Evolutionary conservation across 73 alveolate genomes (phyloP), one percentile per base, ranked within the genome.

Genomic region (Paramecium sonneborni): DNA sequence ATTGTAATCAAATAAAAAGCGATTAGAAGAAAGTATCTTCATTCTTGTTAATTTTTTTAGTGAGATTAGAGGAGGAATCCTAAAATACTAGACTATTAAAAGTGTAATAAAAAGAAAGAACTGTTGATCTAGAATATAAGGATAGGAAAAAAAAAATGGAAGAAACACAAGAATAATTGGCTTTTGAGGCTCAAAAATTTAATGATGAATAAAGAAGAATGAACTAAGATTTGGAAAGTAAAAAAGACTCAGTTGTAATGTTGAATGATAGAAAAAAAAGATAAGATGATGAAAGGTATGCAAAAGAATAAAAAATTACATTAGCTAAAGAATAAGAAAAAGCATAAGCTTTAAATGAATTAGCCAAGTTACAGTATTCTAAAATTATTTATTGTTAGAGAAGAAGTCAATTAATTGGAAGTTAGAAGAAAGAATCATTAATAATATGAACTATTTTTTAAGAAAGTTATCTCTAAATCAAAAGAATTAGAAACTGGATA

Each of bases 181-280:
- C 55, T 12, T 72, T 72, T 72, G 57, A 72, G 67, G 86, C 86
- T 12, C 14, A 72, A 38, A 72, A 72, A 72, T 72, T 72, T 41
- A 72, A 72, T 72, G 86, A 72, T 72, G 86, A 72, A 24, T 72
- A 72, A 72, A 72, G 67, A 41, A 72, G 86, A 72, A 72, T 72
- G 86, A 72, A 72, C 11, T 20, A 72, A 37, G 86, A 72, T 35
- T 37, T 72, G 23, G 86, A 72, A 35, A 72, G 86, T 15, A 35
- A 72, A 10, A 72, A 72, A 72, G 86, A 72, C 14, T 72, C 86
- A 5, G 55, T 72, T 35, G 86, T 72, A 12, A 72, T 72, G 86
- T 37, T 72, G 21, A 72, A 72, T 72, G 67, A 34, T 35, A 14
- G 86, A 72, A 72, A 72, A 72, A 72, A 72, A 41, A 72, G 57